Percentiles rank a stretch among this genome's conserved stretches.
These are phyloP conservation scores for Peronospora belbahrii DNA, from an alignment of 352 stramenopile genomes.

Conservation along the genomic window DNA sequence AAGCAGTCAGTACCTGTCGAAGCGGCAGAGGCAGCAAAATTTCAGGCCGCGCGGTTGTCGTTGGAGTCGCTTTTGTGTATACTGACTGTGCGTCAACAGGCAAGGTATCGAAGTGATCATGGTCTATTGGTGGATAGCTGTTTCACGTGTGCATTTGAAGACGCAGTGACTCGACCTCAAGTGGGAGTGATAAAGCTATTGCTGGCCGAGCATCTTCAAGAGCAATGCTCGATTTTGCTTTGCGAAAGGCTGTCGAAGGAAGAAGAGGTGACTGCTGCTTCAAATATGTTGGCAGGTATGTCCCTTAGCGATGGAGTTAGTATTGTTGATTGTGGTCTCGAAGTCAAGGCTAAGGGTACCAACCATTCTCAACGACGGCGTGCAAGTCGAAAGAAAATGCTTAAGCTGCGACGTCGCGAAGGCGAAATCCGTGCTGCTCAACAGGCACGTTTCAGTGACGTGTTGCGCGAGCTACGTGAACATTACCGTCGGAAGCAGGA, in stretches of 20 bases:
- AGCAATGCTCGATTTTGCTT: conserved; percentile 59
- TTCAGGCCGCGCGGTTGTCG: conserved; percentile 11
- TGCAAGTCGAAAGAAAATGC: conserved; percentile 56
- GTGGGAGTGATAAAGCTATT: conserved; percentile 50
- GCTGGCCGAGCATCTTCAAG: conserved; percentile 67
- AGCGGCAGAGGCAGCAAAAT: background rate
- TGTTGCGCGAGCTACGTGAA: conserved; percentile 36
- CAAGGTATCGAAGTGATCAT: background rate
- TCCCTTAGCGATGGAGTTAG: background rate
- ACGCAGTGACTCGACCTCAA: conserved; percentile 38
- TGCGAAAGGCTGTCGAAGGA: conserved; percentile 43
- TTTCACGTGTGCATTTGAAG: conserved; percentile 40
- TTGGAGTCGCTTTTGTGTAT: conserved; percentile 22
- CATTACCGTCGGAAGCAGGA: conserved; percentile 26
- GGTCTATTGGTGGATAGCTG: conserved; percentile 20
- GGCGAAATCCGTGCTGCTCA: conserved; percentile 29
- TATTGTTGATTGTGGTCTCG: background rate
- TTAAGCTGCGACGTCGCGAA: conserved; percentile 53
- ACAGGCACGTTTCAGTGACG: conserved; percentile 28
- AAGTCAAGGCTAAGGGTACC: conserved; percentile 1
- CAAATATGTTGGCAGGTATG: background rate
- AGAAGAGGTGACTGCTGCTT: conserved; percentile 16
- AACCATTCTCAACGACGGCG: conserved; percentile 52
- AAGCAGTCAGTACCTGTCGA: conserved; percentile 3
- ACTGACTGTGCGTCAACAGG: conserved; percentile 8